Evolutionary conservation across 805 yeast species (phyloP).

Genomic region (Torulaspora gathmanii): DNA sequence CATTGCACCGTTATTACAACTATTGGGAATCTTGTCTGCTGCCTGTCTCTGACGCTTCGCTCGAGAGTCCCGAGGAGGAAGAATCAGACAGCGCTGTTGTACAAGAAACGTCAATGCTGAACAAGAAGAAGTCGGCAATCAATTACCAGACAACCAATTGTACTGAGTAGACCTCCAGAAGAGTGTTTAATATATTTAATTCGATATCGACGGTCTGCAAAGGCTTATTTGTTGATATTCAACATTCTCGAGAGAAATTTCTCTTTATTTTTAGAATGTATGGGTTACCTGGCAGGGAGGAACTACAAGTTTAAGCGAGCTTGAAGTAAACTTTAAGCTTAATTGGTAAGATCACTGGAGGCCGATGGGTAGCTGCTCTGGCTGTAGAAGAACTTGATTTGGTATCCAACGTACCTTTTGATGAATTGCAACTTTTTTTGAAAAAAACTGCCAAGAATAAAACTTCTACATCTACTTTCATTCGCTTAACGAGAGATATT

Average conservation of each 20-base stretch:
- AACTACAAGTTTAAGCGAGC: not conserved
- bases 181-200: too few relatives aligned
- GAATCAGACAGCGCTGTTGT: not conserved
- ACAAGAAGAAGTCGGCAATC: slow-evolving; percentile 1
- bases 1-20: not conserved
- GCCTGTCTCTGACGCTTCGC: not conserved
- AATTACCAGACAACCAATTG: slow-evolving; percentile 2
- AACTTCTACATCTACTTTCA: not conserved
- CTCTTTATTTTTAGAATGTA: slow-evolving; percentile 2
- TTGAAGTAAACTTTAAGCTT: not conserved
- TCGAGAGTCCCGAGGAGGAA: not conserved
- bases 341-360: not conserved
- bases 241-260: slow-evolving; percentile 8
- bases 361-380: not conserved
- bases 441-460: not conserved
- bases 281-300: not conserved
- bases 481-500: slow-evolving; percentile 1
- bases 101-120: not conserved
- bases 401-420: not conserved
- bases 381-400: not conserved
- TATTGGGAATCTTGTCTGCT: slow-evolving; percentile 4
- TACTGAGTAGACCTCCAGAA: not conserved
- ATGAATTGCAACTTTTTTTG: not conserved
- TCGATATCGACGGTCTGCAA: too few relatives aligned
- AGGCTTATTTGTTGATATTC: not conserved